phyloP scores from a whole-genome alignment of 228 moss, liverwort and hornwort species.

The Sphagnum fallax region DNA sequence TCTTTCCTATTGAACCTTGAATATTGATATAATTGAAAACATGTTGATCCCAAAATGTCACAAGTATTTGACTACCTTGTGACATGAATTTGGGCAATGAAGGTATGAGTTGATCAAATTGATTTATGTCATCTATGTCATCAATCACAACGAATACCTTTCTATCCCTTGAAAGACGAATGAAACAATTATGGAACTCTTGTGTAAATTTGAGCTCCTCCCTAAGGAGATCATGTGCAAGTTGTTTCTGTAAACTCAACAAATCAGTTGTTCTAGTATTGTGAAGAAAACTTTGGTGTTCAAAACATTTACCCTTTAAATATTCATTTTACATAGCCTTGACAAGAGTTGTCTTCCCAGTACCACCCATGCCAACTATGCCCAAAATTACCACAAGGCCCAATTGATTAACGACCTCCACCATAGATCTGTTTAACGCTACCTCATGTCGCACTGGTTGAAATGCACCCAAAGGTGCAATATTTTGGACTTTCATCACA shows the following conservation, averaged over 20 bases:
- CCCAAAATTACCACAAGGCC: constrained; percentile 4
- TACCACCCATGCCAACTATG: not conserved
- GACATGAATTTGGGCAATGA: constrained; percentile 13
- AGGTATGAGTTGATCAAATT: constrained; percentile 28
- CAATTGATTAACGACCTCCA: constrained; percentile 16
- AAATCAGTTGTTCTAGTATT: too few relatives aligned
- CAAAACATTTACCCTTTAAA: not conserved
- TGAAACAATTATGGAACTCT: too few relatives aligned
- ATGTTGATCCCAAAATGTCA: constrained; percentile 16
- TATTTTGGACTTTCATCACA: too few relatives aligned
- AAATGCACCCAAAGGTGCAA: accelerated
- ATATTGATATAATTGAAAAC: not conserved
- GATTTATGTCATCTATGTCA: constrained; percentile 19
- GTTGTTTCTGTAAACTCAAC: too few relatives aligned
- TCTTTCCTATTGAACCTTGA: too few relatives aligned
- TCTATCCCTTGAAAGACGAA: not conserved
- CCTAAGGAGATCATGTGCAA: too few relatives aligned
- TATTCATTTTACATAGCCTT: constrained; percentile 20
- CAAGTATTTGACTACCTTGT: constrained; percentile 25
- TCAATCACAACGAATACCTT: constrained; percentile 30
- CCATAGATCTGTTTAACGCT: constrained; percentile 11
- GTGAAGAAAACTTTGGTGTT: too few relatives aligned
- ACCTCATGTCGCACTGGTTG: constrained; percentile 5
- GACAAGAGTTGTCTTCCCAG: constrained; percentile 8
- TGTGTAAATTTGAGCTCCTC: too few relatives aligned